phyloP scores from a whole-genome alignment of 2,329 filamentous ascomycete genomes.

The Colletotrichum magnum region DNA sequence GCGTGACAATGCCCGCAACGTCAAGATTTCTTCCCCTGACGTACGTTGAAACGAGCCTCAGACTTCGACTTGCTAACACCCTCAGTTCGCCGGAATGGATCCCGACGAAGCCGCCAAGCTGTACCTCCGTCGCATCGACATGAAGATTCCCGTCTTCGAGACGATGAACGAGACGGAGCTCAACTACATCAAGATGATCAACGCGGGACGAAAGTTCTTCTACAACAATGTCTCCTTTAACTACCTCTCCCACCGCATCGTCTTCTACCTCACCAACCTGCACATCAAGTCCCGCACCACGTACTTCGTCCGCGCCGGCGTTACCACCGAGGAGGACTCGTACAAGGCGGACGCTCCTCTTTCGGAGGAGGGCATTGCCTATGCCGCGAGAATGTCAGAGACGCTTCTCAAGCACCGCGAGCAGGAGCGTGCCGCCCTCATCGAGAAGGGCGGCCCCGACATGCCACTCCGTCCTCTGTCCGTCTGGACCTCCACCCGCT shows the following conservation, averaged over 20 bases:
- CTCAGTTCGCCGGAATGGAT: conserved; percentile 88
- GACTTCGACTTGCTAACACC: conserved; percentile 37
- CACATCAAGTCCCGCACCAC: conserved; percentile 96
- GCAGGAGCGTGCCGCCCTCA: conserved; percentile 79
- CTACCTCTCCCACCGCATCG: conserved; percentile 95
- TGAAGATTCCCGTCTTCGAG: conserved; percentile 95
- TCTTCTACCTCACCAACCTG: conserved; percentile 97
- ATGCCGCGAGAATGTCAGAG: conserved; percentile 89
- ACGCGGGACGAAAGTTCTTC: conserved; percentile 91
- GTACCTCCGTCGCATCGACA: conserved; percentile 90
- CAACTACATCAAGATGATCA: conserved; percentile 99
- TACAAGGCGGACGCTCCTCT: conserved; percentile 93
- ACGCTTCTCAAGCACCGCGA: conserved; percentile 87
- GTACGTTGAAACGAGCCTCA: conserved; percentile 62
- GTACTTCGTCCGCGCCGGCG: conserved; percentile 91
- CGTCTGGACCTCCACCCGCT: conserved; percentile 94
- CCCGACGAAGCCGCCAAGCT: conserved; percentile 92
- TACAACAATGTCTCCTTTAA: conserved; percentile 98
- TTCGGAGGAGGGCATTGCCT: conserved; percentile 83
- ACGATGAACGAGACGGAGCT: conserved; percentile 95
- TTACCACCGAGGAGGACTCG: conserved; percentile 87
- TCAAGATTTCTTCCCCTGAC: conserved; percentile 98
- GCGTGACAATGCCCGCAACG: conserved; percentile 94
- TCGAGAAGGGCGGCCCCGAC: conserved; percentile 76
- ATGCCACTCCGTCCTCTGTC: conserved; percentile 83